Percentiles rank a stretch among this genome's conserved stretches.
phyloP scores from a whole-genome alignment of 2,329 filamentous ascomycete species.

The Fusarium sulawesiense region DNA sequence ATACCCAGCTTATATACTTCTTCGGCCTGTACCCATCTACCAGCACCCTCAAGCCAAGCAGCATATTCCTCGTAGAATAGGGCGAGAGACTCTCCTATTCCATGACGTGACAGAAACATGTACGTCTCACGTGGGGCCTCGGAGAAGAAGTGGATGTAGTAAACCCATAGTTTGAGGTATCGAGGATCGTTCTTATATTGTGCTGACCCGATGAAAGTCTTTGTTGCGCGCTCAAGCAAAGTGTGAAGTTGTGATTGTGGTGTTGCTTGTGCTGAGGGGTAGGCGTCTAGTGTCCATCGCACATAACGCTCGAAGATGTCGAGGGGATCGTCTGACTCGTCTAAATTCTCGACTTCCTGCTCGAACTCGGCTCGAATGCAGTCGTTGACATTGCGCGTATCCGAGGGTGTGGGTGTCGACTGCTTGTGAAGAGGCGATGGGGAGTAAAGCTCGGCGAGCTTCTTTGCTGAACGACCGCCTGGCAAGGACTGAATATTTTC shows the following conservation, averaged over 20 bases:
- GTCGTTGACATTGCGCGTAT: conserved; percentile 82
- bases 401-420: conserved; percentile 73
- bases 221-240: conserved; percentile 92
- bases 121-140: conserved; percentile 94
- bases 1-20: conserved; percentile 94
- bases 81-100: conserved; percentile 86
- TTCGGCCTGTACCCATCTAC: conserved; percentile 89
- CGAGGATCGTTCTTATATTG: conserved; percentile 96
- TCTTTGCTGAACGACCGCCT: conserved; percentile 86
- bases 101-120: conserved; percentile 88
- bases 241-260: conserved; percentile 89
- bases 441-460: conserved; percentile 85
- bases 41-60: conserved; percentile 86
- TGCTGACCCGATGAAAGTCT: conserved; percentile 82
- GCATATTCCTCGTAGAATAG: conserved; percentile 98
- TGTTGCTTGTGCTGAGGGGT: conserved; percentile 92
- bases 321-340: conserved; percentile 92
- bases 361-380: conserved; percentile 86
- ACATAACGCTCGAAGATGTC: conserved; percentile 97
- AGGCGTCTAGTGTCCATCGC: conserved; percentile 95
- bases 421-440: conserved; percentile 69
- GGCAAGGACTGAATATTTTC: conserved; percentile 97
- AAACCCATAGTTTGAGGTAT: conserved; percentile 92
- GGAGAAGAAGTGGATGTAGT: conserved; percentile 92
- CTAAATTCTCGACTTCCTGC: conserved; percentile 79